A percentile compares a stretch with the other conserved stretches of the same genome.
These are phyloP conservation scores for Sporisorium iseilematis-ciliati DNA, from an alignment of 1,284 basidiomycete species.

Conservation along the genomic window DNA sequence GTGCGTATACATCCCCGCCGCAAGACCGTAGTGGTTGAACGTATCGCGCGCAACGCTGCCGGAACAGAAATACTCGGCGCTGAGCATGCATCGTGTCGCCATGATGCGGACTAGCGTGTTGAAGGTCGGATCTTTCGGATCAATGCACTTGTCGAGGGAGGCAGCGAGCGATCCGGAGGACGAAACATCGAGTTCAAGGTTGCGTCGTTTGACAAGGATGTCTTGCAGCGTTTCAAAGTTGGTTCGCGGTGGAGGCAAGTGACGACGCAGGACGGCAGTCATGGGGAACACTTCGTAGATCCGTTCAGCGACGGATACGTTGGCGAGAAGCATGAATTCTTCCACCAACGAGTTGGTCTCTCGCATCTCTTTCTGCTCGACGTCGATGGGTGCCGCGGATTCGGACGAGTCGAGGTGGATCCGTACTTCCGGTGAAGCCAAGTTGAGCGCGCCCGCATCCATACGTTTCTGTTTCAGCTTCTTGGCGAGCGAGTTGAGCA, in stretches of 20 bases:
- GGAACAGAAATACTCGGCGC: slow-evolving; percentile 97
- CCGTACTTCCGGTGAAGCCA: slow-evolving; percentile 97
- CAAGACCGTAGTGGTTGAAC: slow-evolving; percentile 96
- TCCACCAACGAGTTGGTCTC: slow-evolving; percentile 98
- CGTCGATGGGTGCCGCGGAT: slow-evolving; percentile 93
- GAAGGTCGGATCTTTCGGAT: slow-evolving; percentile 77
- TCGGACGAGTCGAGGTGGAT: slow-evolving; percentile 91
- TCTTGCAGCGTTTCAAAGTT: slow-evolving; percentile 98
- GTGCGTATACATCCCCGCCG: slow-evolving; percentile 96
- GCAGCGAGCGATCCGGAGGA: slow-evolving; percentile 90
- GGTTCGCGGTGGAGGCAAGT: slow-evolving; percentile 88
- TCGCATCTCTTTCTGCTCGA: slow-evolving; percentile 91
- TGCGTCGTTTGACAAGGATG: slow-evolving; percentile 86
- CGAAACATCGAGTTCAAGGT: slow-evolving; percentile 88
- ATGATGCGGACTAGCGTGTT: slow-evolving; percentile 98
- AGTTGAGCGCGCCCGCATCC: slow-evolving; percentile 92
- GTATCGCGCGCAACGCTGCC: slow-evolving; percentile 91
- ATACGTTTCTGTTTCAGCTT: slow-evolving; percentile 89
- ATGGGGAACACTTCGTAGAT: slow-evolving; percentile 96
- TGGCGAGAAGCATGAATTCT: slow-evolving; percentile 99
- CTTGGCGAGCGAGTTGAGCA: slow-evolving; percentile 88
- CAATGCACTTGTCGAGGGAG: slow-evolving; percentile 88
- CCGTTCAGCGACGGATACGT: slow-evolving; percentile 90
- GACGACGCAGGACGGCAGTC: slow-evolving; percentile 93
- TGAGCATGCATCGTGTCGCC: slow-evolving; percentile 98